Evolutionary conservation across 2,329 filamentous ascomycete genomes (phyloP).

Genomic region (Colletotrichum australisinense): DNA sequence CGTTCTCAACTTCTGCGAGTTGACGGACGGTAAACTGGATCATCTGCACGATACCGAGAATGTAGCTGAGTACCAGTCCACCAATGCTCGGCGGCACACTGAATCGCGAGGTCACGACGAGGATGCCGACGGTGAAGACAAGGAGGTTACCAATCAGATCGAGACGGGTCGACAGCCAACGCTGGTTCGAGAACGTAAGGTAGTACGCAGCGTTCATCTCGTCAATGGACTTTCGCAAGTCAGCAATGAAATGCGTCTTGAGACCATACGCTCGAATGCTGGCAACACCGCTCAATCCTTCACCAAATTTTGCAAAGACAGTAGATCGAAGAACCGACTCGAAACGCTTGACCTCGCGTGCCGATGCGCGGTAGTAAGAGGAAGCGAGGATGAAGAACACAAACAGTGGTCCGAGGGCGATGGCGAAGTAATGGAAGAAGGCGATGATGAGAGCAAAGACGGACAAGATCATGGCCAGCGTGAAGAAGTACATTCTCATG

Average conservation of each 20-base stretch:
- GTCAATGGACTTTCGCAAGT: constrained; percentile 81
- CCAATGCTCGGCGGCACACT: constrained; percentile 85
- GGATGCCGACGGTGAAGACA: constrained; percentile 87
- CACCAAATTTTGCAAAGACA: constrained; percentile 91
- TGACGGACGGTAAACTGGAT: constrained; percentile 96
- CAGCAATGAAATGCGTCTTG: constrained; percentile 76
- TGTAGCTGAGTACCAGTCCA: constrained; percentile 92
- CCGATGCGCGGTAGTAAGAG: constrained; percentile 89
- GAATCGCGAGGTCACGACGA: constrained; percentile 93
- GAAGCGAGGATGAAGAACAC: constrained; percentile 84
- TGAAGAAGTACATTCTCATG: constrained; percentile 93
- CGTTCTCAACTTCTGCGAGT: constrained; percentile 94
- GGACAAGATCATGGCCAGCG: constrained; percentile 81
- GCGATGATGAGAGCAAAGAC: constrained; percentile 92
- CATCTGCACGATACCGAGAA: constrained; percentile 93
- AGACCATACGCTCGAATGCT: constrained; percentile 92
- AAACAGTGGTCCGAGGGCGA: constrained; percentile 73
- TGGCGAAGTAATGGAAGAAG: constrained; percentile 90
- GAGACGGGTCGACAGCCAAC: constrained; percentile 89
- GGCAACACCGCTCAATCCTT: constrained; percentile 85
- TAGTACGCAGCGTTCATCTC: constrained; percentile 96
- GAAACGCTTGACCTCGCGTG: constrained; percentile 93
- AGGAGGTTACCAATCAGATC: constrained; percentile 86
- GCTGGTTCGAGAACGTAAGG: constrained; percentile 93
- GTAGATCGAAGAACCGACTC: constrained; percentile 88